phyloP scores from a whole-genome alignment of 2,329 filamentous ascomycete species.

The Fusarium verticillioides region DNA sequence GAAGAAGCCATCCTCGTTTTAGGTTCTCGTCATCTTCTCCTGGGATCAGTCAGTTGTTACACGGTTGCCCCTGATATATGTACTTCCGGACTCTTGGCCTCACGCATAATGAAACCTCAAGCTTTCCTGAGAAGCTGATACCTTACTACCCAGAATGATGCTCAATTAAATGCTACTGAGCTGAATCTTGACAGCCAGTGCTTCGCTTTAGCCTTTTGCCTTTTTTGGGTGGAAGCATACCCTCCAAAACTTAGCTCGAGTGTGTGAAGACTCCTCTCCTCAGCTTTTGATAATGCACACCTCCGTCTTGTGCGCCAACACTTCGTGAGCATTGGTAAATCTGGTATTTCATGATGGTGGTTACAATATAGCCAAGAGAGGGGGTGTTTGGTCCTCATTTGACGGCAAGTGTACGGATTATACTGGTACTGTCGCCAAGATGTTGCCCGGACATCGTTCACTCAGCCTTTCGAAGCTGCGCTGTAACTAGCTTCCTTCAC shows the following conservation, averaged over 20 bases:
- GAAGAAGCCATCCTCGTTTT: constrained; percentile 26
- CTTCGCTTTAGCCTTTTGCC: constrained; percentile 24
- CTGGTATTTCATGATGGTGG: constrained; percentile 24
- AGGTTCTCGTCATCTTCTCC: constrained; percentile 10
- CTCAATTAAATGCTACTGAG: constrained; percentile 1
- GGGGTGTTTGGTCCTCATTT: not conserved
- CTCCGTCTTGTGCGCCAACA: constrained; percentile 40
- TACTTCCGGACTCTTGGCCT: not conserved
- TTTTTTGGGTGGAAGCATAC: constrained; percentile 28
- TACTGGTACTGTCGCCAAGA: not conserved
- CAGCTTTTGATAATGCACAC: constrained; percentile 32
- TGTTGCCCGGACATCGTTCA: not conserved
- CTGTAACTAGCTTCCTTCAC: not conserved
- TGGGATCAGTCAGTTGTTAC: constrained; percentile 2
- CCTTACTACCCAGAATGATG: not conserved
- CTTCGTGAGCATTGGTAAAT: constrained; percentile 26
- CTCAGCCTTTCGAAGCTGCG: constrained; percentile 14
- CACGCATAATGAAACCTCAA: not conserved
- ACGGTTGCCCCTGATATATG: not conserved
- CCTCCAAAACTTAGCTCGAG: constrained; percentile 36
- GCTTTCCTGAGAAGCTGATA: not conserved
- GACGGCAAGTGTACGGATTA: not conserved
- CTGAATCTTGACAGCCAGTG: constrained; percentile 12
- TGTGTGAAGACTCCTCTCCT: constrained; percentile 42
- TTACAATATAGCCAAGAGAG: constrained; percentile 5